phyloP scores from a whole-genome alignment of 2,329 filamentous ascomycete genomes.

The Penicillium paneum region DNA sequence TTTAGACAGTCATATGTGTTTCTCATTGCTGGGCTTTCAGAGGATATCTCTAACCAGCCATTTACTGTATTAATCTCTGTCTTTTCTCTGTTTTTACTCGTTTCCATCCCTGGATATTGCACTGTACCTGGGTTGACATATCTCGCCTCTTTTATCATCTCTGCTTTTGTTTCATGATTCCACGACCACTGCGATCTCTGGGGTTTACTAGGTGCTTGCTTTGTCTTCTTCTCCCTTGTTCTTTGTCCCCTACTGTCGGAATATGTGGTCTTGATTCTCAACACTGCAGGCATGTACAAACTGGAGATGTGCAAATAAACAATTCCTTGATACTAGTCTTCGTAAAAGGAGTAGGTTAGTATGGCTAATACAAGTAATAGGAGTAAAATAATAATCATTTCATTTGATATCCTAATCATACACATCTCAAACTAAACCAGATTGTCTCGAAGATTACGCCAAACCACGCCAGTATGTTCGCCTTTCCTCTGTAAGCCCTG shows the following conservation, averaged over 20 bases:
- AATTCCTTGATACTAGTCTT: neutral
- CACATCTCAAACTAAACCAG: conserved; percentile 1
- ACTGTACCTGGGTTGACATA: conserved; percentile 1
- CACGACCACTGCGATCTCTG: conserved; percentile 11
- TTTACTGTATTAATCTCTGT: conserved; percentile 22
- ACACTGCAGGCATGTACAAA: conserved; percentile 16
- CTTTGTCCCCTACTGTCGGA: conserved; percentile 8
- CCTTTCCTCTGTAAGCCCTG: conserved; percentile 17
- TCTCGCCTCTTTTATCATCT: neutral
- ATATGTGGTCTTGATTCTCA: neutral
- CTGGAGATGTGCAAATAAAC: conserved; percentile 22
- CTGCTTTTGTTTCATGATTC: conserved; percentile 14
- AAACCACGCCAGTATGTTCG: conserved; percentile 1
- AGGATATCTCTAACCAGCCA: conserved; percentile 1
- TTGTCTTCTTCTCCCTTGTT: conserved; percentile 7
- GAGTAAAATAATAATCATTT: neutral
- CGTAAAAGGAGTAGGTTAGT: too few species aligned
- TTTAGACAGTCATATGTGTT: conserved; percentile 17
- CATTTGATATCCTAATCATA: conserved; percentile 6
- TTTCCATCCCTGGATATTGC: neutral
- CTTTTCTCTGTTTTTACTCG: conserved; percentile 11
- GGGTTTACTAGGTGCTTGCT: conserved; percentile 9
- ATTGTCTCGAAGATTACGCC: neutral
- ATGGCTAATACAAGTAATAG: too few species aligned
- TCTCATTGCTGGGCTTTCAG: conserved; percentile 7